Percentiles rank a stretch among this genome's conserved stretches.
These are phyloP conservation scores for Alternaria hordeiaustralica DNA, from an alignment of 2,329 filamentous ascomycete species.

Conservation along the genomic window DNA sequence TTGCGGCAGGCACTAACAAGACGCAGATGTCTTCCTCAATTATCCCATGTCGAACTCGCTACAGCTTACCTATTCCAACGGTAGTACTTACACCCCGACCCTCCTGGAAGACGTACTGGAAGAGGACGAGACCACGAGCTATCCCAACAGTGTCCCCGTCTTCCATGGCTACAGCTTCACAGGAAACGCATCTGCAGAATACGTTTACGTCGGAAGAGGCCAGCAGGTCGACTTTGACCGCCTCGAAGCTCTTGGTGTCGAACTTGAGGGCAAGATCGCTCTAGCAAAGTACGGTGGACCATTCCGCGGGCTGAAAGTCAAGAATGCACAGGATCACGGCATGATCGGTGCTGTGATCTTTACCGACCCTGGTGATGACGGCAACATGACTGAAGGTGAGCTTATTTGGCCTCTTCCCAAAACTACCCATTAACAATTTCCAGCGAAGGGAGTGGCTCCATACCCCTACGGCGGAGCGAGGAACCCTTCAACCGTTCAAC, in stretches of 20 bases:
- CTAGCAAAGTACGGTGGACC: conserved; percentile 55
- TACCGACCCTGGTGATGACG: conserved; percentile 55
- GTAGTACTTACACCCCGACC: conserved; percentile 38
- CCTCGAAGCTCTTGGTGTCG: conserved; percentile 49
- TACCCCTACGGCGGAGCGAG: conserved; percentile 54
- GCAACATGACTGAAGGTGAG: conserved; percentile 51
- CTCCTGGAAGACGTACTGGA: conserved; percentile 44
- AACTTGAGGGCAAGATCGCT: conserved; percentile 57
- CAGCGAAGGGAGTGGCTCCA: conserved; percentile 52
- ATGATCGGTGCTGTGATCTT: conserved; percentile 57
- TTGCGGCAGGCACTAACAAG: neutral
- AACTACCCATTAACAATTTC: neutral
- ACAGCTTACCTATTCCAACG: conserved; percentile 42
- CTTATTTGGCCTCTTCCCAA: neutral
- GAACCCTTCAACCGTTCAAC: conserved; percentile 55
- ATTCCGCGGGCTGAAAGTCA: conserved; percentile 57
- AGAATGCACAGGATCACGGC: conserved; percentile 54
- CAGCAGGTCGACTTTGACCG: conserved; percentile 56
- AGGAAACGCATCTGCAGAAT: conserved; percentile 56
- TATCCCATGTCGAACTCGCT: conserved; percentile 48
- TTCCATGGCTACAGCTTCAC: conserved; percentile 58
- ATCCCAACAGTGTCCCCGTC: conserved; percentile 50
- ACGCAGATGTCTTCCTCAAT: conserved; percentile 45
- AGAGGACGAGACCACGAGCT: conserved; percentile 46
- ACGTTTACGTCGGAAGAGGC: conserved; percentile 54